Percentiles rank a stretch among this genome's conserved stretches.
Conservation (phyloP, 208 protist species). For the Naegleria gruberi region DNA sequence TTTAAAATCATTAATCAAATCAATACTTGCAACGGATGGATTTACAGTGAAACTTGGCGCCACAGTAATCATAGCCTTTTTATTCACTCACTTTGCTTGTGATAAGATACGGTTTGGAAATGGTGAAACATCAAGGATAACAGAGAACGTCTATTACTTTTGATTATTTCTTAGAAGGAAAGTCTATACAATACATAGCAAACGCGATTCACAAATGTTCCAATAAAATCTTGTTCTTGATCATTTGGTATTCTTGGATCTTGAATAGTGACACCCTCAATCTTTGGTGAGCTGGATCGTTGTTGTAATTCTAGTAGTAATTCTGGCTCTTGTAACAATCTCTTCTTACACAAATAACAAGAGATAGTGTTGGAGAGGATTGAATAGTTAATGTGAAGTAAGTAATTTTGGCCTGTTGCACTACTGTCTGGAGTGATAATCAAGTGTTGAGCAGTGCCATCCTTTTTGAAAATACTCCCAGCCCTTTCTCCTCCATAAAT, state of each 20-base stretch:
- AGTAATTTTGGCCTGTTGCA: neutral
- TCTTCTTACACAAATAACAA: neutral
- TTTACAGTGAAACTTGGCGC: too few relatives aligned
- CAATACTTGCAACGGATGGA: too few relatives aligned
- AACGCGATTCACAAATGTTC: neutral
- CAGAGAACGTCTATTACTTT: too few relatives aligned
- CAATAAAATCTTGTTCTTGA: neutral
- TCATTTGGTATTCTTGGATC: neutral
- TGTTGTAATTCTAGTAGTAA: neutral
- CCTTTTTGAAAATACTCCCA: conserved; percentile 11
- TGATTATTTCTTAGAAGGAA: neutral
- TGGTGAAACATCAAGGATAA: too few relatives aligned
- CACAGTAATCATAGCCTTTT: too few relatives aligned
- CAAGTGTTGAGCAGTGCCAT: conserved; percentile 1
- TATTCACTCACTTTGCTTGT: too few relatives aligned
- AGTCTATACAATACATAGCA: neutral
- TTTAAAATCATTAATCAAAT: too few relatives aligned
- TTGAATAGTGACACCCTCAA: neutral
- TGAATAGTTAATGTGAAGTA: neutral
- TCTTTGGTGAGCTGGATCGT: neutral
- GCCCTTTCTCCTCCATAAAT: neutral
- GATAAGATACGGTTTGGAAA: too few relatives aligned
- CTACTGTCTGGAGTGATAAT: neutral
- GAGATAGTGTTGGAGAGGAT: neutral
- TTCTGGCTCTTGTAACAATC: neutral